These are phyloP conservation scores for Micractinium conductrix DNA, from an alignment of 139 green algal species.

Conservation along the genomic window DNA sequence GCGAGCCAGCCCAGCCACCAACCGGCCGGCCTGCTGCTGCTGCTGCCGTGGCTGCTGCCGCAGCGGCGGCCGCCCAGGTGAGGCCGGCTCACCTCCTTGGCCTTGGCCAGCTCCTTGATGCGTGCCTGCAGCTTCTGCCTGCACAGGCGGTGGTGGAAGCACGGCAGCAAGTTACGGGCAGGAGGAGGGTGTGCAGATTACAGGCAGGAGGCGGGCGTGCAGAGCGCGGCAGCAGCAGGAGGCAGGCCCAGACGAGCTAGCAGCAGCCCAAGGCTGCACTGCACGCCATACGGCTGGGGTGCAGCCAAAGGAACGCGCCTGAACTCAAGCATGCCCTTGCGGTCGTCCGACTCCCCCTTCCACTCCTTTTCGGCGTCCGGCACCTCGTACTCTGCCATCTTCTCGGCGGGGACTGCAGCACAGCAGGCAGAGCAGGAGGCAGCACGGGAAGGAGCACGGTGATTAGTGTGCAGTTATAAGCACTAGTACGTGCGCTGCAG, in stretches of 20 bases:
- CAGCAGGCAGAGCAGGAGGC: not conserved
- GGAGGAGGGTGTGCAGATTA: not conserved
- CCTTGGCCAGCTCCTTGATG: slow-evolving; percentile 39
- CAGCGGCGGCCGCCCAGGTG: too few species aligned
- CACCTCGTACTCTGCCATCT: slow-evolving; percentile 51
- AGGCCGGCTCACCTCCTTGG: too few species aligned
- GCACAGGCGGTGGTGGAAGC: not conserved
- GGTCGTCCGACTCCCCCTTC: slow-evolving; percentile 53
- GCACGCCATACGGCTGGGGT: not conserved
- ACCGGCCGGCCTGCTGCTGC: too few species aligned
- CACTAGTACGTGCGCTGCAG: not conserved
- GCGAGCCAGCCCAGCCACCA: too few species aligned
- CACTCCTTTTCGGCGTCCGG: slow-evolving; percentile 39
- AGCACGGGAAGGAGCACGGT: too few species aligned
- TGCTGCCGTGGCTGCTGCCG: too few species aligned
- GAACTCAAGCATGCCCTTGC: slow-evolving; percentile 60
- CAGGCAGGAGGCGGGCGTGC: not conserved
- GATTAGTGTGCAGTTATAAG: too few species aligned
- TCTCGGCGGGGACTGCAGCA: slow-evolving; percentile 32
- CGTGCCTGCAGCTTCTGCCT: slow-evolving; percentile 45
- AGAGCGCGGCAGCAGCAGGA: too few species aligned
- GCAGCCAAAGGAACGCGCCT: not conserved
- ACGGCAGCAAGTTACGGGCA: not conserved
- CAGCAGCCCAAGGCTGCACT: not conserved
- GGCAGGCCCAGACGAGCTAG: too few species aligned